These are phyloP conservation scores for Diaporthe destruens DNA, from an alignment of 2,329 filamentous ascomycete species.

Conservation along the genomic window DNA sequence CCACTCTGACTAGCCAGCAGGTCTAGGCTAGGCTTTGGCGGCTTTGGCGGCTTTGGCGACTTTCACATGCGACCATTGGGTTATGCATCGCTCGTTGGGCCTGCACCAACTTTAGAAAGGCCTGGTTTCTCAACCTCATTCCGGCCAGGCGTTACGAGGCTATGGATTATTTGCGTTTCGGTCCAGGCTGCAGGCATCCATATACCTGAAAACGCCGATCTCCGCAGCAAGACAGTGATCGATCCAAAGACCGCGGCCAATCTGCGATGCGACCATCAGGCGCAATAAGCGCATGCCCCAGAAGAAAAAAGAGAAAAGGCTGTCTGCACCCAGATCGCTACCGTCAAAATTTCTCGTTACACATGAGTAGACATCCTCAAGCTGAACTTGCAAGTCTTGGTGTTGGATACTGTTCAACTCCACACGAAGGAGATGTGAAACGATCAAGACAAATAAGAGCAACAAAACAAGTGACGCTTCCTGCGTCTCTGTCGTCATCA, in stretches of 20 bases:
- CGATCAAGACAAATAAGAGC: not conserved
- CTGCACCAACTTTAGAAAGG: not conserved
- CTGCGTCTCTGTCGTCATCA: conserved; percentile 17
- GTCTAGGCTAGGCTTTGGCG: not conserved
- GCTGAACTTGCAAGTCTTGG: conserved; percentile 7
- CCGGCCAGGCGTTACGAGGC: not conserved
- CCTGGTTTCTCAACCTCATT: not conserved
- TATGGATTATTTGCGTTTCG: not conserved
- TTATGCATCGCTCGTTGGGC: too few species aligned
- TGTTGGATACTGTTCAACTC: conserved; percentile 25
- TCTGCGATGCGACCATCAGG: not conserved
- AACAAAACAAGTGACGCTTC: not conserved
- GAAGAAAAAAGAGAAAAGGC: not conserved
- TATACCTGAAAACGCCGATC: not conserved
- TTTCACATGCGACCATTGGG: conserved; percentile 11
- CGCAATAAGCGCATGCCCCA: not conserved
- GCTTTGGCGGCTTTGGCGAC: not conserved
- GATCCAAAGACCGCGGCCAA: not conserved
- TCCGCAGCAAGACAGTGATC: not conserved
- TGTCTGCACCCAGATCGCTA: not conserved
- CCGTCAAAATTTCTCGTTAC: not conserved
- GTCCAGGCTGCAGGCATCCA: not conserved
- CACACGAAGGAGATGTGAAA: not conserved
- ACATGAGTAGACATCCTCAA: not conserved
- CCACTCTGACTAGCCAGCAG: not conserved